Percentiles rank a stretch among this genome's conserved stretches.
Conservation (phyloP, 2,329 filamentous ascomycete genomes). For the Paramyrothecium roridum region DNA sequence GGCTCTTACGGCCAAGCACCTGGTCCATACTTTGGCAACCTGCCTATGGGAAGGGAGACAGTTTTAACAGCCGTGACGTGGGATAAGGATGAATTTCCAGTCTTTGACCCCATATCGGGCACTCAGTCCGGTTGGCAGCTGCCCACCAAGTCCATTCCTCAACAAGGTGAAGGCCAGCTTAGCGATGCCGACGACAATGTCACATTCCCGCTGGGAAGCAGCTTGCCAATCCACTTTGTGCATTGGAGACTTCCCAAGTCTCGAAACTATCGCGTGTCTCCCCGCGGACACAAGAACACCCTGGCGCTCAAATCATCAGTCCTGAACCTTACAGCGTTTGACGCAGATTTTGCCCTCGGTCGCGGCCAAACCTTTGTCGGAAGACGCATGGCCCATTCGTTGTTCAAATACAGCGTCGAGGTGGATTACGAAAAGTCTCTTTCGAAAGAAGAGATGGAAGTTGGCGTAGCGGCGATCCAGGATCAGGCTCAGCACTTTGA, state of each 20-base stretch:
- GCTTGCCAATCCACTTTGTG: slow-evolving; percentile 51
- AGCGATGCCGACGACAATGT: slow-evolving; percentile 29
- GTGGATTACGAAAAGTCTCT: slow-evolving; percentile 35
- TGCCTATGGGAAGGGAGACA: slow-evolving; percentile 54
- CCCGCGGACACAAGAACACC: slow-evolving; percentile 34
- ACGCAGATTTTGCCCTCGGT: slow-evolving; percentile 7
- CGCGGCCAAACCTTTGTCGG: slow-evolving; percentile 42
- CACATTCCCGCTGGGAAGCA: slow-evolving; percentile 39
- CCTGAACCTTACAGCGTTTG: slow-evolving; percentile 48
- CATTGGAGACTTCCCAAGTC: slow-evolving; percentile 52
- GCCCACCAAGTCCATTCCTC: neutral
- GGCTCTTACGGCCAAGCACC: slow-evolving; percentile 9
- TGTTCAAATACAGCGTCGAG: slow-evolving; percentile 48
- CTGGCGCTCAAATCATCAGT: slow-evolving; percentile 46
- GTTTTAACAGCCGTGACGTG: slow-evolving; percentile 46
- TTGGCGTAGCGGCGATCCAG: slow-evolving; percentile 50
- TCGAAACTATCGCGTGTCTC: slow-evolving; percentile 42
- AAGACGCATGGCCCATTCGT: slow-evolving; percentile 50
- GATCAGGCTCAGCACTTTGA: slow-evolving; percentile 52
- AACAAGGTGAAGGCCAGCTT: neutral
- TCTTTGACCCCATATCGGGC: slow-evolving; percentile 19
- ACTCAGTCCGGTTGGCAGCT: slow-evolving; percentile 21
- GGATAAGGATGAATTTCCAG: slow-evolving; percentile 45
- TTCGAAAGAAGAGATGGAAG: slow-evolving; percentile 38
- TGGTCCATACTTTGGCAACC: slow-evolving; percentile 21